Conservation (phyloP, 257 asterid genomes). For the Marsdenia floribunda region DNA sequence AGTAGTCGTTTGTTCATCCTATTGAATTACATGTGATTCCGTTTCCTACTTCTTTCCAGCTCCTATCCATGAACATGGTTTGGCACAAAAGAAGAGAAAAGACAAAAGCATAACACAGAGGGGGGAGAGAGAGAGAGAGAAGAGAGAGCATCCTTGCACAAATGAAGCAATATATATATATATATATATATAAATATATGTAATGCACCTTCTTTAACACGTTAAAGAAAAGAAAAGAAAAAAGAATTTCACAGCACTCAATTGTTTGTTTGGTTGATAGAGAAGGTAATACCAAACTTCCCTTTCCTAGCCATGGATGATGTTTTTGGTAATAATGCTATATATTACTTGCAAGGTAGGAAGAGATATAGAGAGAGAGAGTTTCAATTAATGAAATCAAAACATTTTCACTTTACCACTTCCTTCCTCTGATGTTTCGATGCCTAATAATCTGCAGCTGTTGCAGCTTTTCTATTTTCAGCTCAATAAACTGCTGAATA, state of each 20-base stretch:
- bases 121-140: not conserved
- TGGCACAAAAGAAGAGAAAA: not conserved
- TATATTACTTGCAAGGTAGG: not conserved
- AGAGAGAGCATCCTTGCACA: too few relatives aligned
- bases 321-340: not conserved
- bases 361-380: not conserved
- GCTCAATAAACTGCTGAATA: conserved; percentile 56
- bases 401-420: not conserved
- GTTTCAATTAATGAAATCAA: not conserved
- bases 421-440: too few relatives aligned
- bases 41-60: not conserved
- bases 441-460: not conserved
- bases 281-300: not conserved
- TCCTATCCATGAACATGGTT: not conserved
- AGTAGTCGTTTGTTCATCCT: too few relatives aligned
- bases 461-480: not conserved
- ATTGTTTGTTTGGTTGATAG: not conserved
- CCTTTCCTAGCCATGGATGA: not conserved
- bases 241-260: too few relatives aligned
- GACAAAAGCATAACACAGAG: not conserved
- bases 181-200: too few relatives aligned
- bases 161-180: not conserved
- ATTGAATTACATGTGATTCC: not conserved
- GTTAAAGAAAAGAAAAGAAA: not conserved
- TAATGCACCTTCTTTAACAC: not conserved